phyloP scores from a whole-genome alignment of 2,329 filamentous ascomycete genomes.

The Proliferodiscus dingleyae region DNA sequence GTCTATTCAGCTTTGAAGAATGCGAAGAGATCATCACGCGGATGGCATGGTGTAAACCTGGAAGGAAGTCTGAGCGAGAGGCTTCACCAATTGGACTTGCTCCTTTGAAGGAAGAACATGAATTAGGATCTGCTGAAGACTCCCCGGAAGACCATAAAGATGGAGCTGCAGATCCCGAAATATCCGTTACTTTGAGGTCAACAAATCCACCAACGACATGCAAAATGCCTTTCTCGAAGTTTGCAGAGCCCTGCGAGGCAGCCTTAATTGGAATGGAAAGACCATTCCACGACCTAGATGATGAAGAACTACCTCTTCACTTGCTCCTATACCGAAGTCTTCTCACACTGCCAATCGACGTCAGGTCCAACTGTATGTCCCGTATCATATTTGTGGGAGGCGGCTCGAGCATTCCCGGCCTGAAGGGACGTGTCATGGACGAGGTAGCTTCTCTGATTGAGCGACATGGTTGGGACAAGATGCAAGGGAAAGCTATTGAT shows the following conservation, averaged over 20 bases:
- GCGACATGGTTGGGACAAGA: conserved; percentile 69
- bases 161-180: conserved; percentile 15
- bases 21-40: conserved; percentile 75
- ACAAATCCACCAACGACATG: conserved; percentile 48
- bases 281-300: conserved; percentile 62
- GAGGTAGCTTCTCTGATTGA: conserved; percentile 67
- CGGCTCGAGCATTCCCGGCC: conserved; percentile 70
- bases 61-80: conserved; percentile 11
- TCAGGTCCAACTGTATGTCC: conserved; percentile 80
- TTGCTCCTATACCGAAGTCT: conserved; percentile 72
- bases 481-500: conserved; percentile 65
- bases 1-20: conserved; percentile 63
- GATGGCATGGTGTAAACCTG: conserved; percentile 67
- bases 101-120: conserved; percentile 55
- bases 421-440: conserved; percentile 70
- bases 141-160: conserved; percentile 20
- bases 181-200: conserved; percentile 41
- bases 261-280: conserved; percentile 63
- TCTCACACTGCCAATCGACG: conserved; percentile 72
- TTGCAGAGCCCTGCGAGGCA: conserved; percentile 71
- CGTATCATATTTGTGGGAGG: conserved; percentile 84
- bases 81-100: conserved; percentile 34
- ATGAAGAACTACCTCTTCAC: conserved; percentile 78
- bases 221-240: conserved; percentile 60
- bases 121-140: conserved; percentile 34